These are phyloP conservation scores for Nicotiana paniculata DNA, from an alignment of 257 asterid species.

Conservation along the genomic window DNA sequence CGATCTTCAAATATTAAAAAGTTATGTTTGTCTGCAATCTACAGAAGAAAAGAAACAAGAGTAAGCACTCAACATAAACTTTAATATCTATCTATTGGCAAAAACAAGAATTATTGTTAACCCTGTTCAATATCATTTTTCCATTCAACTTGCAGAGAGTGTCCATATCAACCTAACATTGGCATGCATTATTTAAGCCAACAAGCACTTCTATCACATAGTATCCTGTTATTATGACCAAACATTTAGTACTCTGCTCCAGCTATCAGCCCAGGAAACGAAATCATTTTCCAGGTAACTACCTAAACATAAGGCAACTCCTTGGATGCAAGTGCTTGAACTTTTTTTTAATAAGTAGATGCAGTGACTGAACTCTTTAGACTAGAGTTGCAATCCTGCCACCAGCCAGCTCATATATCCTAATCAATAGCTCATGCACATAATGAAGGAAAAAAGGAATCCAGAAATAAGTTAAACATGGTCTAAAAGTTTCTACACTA, in stretches of 20 bases:
- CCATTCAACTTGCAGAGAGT: background rate
- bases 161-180: background rate
- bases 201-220: background rate
- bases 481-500: background rate
- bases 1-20: slow-evolving; percentile 93
- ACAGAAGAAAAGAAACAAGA: slow-evolving; percentile 19
- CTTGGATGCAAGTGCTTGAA: background rate
- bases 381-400: background rate
- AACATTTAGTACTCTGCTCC: background rate
- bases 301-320: background rate
- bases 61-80: background rate
- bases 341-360: background rate
- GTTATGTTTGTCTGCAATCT: slow-evolving; percentile 89
- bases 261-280: background rate
- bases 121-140: background rate
- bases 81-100: background rate
- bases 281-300: background rate
- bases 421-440: background rate
- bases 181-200: background rate
- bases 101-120: background rate
- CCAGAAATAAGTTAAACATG: background rate
- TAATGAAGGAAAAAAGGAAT: background rate
- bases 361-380: background rate
- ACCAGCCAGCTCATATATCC: background rate
- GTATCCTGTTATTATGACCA: background rate